Evolutionary conservation across 352 stramenopile genomes (phyloP).

Genomic region (Pythium periplocum): DNA sequence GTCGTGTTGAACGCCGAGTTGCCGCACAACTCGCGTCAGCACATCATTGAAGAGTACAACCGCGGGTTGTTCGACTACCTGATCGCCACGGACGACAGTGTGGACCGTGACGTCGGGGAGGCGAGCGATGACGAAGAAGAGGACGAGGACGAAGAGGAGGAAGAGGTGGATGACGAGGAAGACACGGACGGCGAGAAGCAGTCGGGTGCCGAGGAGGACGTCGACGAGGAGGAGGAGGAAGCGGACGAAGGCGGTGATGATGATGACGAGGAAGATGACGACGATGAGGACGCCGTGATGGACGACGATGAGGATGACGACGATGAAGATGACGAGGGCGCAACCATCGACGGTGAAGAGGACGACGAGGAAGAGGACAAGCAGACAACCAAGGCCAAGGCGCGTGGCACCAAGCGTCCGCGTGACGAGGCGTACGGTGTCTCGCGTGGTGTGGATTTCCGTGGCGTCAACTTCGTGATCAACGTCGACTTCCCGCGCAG

Average conservation of each 20-base stretch:
- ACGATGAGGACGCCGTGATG: slow-evolving; percentile 86
- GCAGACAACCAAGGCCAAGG: slow-evolving; percentile 17
- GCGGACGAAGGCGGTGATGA: slow-evolving; percentile 43
- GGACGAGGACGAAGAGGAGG: slow-evolving; percentile 60
- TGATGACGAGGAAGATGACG: slow-evolving; percentile 27
- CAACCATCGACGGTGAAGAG: slow-evolving; percentile 29
- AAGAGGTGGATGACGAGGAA: slow-evolving; percentile 32
- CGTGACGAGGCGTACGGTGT: slow-evolving; percentile 94
- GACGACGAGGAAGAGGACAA: slow-evolving; percentile 8
- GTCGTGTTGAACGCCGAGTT: slow-evolving; percentile 99
- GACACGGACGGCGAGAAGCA: slow-evolving; percentile 37
- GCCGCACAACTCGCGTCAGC: slow-evolving; percentile 95
- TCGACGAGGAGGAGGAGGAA: slow-evolving; percentile 31
- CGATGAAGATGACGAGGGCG: slow-evolving; percentile 21
- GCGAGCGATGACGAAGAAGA: slow-evolving; percentile 64
- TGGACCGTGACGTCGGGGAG: slow-evolving; percentile 81
- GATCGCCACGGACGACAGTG: slow-evolving; percentile 97
- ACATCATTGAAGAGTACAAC: slow-evolving; percentile 96
- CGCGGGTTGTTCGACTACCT: slow-evolving; percentile 98
- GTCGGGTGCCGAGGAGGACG: slow-evolving; percentile 33
- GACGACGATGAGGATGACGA: slow-evolving; percentile 25
- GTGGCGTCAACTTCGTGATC: slow-evolving; percentile 97
- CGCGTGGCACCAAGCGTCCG: slow-evolving; percentile 44
- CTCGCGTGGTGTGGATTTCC: slow-evolving; percentile 97
- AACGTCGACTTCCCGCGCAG: slow-evolving; percentile 98